Conservation (phyloP, 1,284 basidiomycete genomes). For the Anthracocystis setariae region DNA sequence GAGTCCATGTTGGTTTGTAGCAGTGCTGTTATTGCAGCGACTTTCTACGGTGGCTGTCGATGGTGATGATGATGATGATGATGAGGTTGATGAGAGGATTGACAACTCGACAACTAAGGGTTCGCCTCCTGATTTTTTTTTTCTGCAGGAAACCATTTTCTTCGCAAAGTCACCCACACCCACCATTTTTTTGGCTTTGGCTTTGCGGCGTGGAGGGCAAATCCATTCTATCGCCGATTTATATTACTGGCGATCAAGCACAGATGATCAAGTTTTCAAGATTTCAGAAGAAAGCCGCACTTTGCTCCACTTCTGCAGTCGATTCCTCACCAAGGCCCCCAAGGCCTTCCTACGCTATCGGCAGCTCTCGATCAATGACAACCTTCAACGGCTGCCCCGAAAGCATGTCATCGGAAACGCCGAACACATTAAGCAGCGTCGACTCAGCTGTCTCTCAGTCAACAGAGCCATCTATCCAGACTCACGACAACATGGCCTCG, state of each 20-base stretch:
- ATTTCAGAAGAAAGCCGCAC: constrained; percentile 7
- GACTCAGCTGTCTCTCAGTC: constrained; percentile 3
- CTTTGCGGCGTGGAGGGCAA: constrained; percentile 27
- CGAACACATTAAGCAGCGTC: constrained; percentile 1
- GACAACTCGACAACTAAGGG: constrained; percentile 4
- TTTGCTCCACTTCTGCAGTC: constrained; percentile 18
- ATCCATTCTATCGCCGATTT: constrained; percentile 10
- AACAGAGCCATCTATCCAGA: background rate
- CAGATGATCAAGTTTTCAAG: background rate
- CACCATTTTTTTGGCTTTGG: background rate
- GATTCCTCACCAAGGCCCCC: background rate
- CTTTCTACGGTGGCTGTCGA: background rate
- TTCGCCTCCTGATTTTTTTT: constrained; percentile 10
- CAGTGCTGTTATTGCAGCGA: background rate
- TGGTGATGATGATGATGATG: constrained; percentile 1
- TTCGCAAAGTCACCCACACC: constrained; percentile 22
- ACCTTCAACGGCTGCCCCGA: background rate
- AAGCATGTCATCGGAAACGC: constrained; percentile 20
- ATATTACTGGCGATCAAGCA: background rate
- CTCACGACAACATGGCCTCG: constrained; percentile 19
- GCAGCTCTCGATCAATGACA: no score
- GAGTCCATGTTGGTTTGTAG: constrained; percentile 4
- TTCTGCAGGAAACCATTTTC: constrained; percentile 21
- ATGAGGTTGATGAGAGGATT: constrained; percentile 5
- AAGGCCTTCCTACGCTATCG: no score